These are phyloP conservation scores for Blastomyces parvus DNA, from an alignment of 2,329 filamentous ascomycete genomes.

Conservation along the genomic window DNA sequence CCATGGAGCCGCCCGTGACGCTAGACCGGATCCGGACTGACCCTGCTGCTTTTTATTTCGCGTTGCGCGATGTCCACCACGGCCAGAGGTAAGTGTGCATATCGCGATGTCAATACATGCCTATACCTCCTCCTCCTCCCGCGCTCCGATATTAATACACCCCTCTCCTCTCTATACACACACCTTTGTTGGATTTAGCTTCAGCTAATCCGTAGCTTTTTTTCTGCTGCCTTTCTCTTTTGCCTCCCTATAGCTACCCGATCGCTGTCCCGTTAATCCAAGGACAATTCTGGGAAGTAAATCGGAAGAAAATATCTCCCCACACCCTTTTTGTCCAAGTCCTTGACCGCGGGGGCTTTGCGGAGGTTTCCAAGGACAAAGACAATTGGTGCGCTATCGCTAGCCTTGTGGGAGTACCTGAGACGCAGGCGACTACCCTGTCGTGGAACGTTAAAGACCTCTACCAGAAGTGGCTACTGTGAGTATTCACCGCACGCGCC, in stretches of 20 bases:
- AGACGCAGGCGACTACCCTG: constrained; percentile 9
- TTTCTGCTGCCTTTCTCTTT: background rate
- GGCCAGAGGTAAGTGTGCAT: background rate
- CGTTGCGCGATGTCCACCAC: background rate
- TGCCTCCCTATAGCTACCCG: background rate
- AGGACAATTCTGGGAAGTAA: background rate
- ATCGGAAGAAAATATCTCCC: constrained; percentile 11
- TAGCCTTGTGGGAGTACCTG: constrained; percentile 1
- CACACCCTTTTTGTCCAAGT: constrained; percentile 12
- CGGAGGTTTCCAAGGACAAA: constrained; percentile 12
- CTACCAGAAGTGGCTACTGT: constrained; percentile 15
- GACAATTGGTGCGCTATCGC: constrained; percentile 13
- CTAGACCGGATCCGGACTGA: constrained; percentile 1
- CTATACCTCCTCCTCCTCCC: background rate
- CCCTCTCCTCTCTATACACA: too few species aligned
- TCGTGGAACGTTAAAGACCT: constrained; percentile 12
- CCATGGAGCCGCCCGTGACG: background rate
- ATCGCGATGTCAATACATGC: background rate
- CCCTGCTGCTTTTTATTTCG: background rate
- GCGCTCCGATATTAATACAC: too few species aligned
- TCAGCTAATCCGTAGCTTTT: background rate
- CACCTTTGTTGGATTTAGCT: background rate
- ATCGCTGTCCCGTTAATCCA: background rate
- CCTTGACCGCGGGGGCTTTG: constrained; percentile 9
- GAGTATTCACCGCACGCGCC: constrained; percentile 4